Percentiles rank a stretch among this genome's conserved stretches.
phyloP scores from a whole-genome alignment of 106 monocot genomes.

The Dioscorea alata region DNA sequence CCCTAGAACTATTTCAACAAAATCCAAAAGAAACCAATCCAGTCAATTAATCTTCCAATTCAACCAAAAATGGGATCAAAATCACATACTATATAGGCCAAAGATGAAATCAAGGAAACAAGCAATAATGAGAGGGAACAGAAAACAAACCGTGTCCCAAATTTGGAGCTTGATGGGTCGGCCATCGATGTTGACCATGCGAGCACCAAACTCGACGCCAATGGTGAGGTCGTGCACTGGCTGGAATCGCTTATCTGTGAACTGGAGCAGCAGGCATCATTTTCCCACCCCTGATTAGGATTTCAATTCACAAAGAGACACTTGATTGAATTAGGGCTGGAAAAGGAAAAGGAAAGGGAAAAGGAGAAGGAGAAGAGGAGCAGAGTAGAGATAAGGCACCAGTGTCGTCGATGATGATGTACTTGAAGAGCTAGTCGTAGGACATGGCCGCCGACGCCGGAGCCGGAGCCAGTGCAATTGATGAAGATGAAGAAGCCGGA shows the following conservation, averaged over 20 bases:
- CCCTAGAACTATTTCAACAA: too few relatives aligned
- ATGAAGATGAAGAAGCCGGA: too few relatives aligned
- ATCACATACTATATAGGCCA: too few relatives aligned
- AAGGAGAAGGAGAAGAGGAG: background rate
- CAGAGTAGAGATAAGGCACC: slow-evolving; percentile 5
- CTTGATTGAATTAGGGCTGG: too few relatives aligned
- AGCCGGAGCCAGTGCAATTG: too few relatives aligned
- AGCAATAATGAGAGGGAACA: too few relatives aligned
- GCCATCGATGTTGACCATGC: slow-evolving; percentile 34
- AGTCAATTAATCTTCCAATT: too few relatives aligned
- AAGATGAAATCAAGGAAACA: too few relatives aligned
- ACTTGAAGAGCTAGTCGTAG: slow-evolving; percentile 48
- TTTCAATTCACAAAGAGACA: too few relatives aligned
- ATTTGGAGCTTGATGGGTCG: slow-evolving; percentile 44
- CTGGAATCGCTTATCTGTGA: slow-evolving; percentile 48
- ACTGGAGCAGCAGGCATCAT: slow-evolving; percentile 43
- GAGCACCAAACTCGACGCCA: slow-evolving; percentile 41
- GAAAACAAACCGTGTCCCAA: slow-evolving; percentile 37
- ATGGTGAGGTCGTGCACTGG: slow-evolving; percentile 46
- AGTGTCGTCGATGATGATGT: slow-evolving; percentile 46
- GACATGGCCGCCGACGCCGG: slow-evolving; percentile 14
- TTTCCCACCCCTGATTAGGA: slow-evolving; percentile 32
- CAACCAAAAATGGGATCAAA: too few relatives aligned
- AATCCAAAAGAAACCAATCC: too few relatives aligned
- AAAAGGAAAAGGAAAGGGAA: too few relatives aligned